Percentiles rank a stretch among this genome's conserved stretches.
phyloP scores from a whole-genome alignment of 2,329 filamentous ascomycete genomes.

The Epichloe gansuensis region DNA sequence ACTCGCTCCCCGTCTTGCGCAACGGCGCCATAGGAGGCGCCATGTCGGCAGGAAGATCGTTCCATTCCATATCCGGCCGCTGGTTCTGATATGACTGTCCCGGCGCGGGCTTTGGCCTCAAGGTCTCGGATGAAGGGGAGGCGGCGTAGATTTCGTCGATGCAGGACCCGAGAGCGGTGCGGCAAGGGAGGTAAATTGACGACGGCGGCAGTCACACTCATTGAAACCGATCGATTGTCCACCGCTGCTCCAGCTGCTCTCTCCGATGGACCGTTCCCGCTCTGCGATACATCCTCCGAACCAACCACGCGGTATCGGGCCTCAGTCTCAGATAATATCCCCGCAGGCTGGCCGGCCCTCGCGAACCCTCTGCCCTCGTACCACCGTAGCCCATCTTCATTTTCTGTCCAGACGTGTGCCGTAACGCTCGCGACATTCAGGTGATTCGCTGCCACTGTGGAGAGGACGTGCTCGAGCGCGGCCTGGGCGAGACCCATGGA shows the following conservation, averaged over 20 bases:
- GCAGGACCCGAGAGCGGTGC: background rate
- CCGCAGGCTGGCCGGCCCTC: slow-evolving; percentile 32
- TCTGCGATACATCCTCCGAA: slow-evolving; percentile 28
- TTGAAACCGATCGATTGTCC: slow-evolving; percentile 7
- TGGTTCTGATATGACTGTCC: slow-evolving; percentile 45
- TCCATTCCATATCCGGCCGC: slow-evolving; percentile 51
- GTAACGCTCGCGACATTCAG: slow-evolving; percentile 36
- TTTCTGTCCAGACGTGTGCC: slow-evolving; percentile 58
- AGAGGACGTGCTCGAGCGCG: slow-evolving; percentile 40
- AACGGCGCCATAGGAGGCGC: slow-evolving; percentile 21
- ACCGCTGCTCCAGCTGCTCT: background rate
- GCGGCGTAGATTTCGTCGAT: slow-evolving; percentile 15
- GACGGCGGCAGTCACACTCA: slow-evolving; percentile 19
- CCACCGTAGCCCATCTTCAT: slow-evolving; percentile 51
- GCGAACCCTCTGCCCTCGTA: slow-evolving; percentile 47
- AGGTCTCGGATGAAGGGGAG: slow-evolving; percentile 4
- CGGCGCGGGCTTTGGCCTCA: slow-evolving; percentile 11
- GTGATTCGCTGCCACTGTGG: slow-evolving; percentile 21
- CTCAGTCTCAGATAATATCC: slow-evolving; percentile 52
- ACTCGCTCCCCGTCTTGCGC: slow-evolving; percentile 17
- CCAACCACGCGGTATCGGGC: slow-evolving; percentile 49
- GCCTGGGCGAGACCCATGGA: slow-evolving; percentile 45
- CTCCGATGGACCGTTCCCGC: background rate
- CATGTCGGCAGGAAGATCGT: slow-evolving; percentile 53
- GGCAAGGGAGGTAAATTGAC: slow-evolving; percentile 16